phyloP scores from a whole-genome alignment of 768 basidiomycete genomes.

The Boletus speciosus region DNA sequence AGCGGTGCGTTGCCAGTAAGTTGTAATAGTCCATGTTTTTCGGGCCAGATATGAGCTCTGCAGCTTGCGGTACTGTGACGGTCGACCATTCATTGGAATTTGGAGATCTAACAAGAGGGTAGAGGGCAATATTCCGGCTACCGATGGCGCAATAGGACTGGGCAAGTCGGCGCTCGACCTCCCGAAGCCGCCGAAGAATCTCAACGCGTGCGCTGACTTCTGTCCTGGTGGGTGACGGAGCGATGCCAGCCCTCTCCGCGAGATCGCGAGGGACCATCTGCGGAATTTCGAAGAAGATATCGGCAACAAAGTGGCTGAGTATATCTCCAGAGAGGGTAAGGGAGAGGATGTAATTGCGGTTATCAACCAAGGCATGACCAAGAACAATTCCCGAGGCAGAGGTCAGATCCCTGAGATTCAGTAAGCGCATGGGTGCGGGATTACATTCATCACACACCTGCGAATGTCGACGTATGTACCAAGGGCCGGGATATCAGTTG shows the following conservation, averaged over 20 bases:
- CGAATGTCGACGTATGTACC: constrained; percentile 55
- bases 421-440: constrained; percentile 7
- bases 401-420: constrained; percentile 15
- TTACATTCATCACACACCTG: constrained; percentile 35
- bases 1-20: constrained; percentile 55
- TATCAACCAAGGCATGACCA: constrained; percentile 30
- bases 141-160: constrained; percentile 35
- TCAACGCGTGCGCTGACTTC: constrained; percentile 61
- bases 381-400: constrained; percentile 27
- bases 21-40: constrained; percentile 31
- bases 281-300: constrained; percentile 62
- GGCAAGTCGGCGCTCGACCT: constrained; percentile 49
- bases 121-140: constrained; percentile 31
- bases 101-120: constrained; percentile 42
- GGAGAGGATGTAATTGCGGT: constrained; percentile 27
- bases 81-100: constrained; percentile 52
- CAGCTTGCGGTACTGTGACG: constrained; percentile 54
- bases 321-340: constrained; percentile 47
- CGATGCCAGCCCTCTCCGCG: constrained; percentile 45
- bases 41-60: constrained; percentile 39
- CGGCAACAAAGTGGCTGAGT: constrained; percentile 45
- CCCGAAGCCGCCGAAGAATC: constrained; percentile 56
- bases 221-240: constrained; percentile 25
- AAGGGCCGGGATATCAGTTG: constrained; percentile 25
- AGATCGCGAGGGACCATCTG: constrained; percentile 47